These are phyloP conservation scores for Candida ulmi DNA, from an alignment of 805 yeast genomes.

Conservation along the genomic window DNA sequence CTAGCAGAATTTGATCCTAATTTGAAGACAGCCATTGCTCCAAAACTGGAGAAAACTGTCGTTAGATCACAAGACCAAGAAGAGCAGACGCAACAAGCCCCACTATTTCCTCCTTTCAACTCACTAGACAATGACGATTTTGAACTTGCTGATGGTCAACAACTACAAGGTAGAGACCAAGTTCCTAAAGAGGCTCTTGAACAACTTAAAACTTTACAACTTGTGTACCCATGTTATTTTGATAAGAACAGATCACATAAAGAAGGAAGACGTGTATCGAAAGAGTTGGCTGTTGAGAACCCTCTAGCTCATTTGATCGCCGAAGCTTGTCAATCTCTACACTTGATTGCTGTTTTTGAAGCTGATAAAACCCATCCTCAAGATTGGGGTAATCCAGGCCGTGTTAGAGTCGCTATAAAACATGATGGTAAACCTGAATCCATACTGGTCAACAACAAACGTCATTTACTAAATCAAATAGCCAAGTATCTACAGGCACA, in stretches of 20 bases:
- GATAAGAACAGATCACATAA: slow-evolving; percentile 68
- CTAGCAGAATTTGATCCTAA: slow-evolving; percentile 82
- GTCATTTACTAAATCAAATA: slow-evolving; percentile 57
- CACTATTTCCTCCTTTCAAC: slow-evolving; percentile 24
- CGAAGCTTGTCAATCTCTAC: slow-evolving; percentile 53
- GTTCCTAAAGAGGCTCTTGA: slow-evolving; percentile 53
- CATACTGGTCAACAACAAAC: slow-evolving; percentile 43
- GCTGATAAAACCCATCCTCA: slow-evolving; percentile 90
- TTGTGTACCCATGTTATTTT: slow-evolving; percentile 89
- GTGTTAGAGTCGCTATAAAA: slow-evolving; percentile 73
- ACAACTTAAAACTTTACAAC: slow-evolving; percentile 63
- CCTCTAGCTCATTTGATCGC: slow-evolving; percentile 82
- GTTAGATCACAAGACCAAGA: slow-evolving; percentile 59
- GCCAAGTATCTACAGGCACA: slow-evolving; percentile 55
- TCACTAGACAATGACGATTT: slow-evolving; percentile 4
- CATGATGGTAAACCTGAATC: slow-evolving; percentile 39
- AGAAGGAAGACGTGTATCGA: slow-evolving; percentile 79
- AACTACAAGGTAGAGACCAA: slow-evolving; percentile 18
- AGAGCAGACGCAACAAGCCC: slow-evolving; percentile 27
- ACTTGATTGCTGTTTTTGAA: slow-evolving; percentile 45
- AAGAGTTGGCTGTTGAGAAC: slow-evolving; percentile 67
- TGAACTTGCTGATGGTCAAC: slow-evolving; percentile 2
- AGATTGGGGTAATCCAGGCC: slow-evolving; percentile 97
- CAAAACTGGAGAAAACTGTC: slow-evolving; percentile 54
- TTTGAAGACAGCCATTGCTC: slow-evolving; percentile 65